Percentiles rank a stretch among this genome's conserved stretches.
These are phyloP conservation scores for Typha latifolia DNA, from an alignment of 176 grass and related monocot genomes.

Conservation along the genomic window DNA sequence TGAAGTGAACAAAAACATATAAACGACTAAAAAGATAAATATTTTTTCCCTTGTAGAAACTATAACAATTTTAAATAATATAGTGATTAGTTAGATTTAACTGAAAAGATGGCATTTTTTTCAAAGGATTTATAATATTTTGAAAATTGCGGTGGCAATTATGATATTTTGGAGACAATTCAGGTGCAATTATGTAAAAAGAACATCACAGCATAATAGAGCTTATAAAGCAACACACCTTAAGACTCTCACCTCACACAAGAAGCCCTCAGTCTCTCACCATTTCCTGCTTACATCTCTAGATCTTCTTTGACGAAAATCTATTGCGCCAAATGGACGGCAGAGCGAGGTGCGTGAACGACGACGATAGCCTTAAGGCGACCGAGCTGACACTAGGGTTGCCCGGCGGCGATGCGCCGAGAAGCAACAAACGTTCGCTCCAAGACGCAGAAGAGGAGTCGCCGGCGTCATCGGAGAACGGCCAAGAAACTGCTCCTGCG, in stretches of 20 bases:
- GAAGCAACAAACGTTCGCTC: slow-evolving; percentile 43
- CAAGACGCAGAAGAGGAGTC: background rate
- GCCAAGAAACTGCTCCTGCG: slow-evolving; percentile 15
- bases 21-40: too few relatives aligned
- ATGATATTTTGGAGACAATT: too few relatives aligned
- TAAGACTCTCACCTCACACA: slow-evolving; percentile 3
- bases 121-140: too few relatives aligned
- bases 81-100: too few relatives aligned
- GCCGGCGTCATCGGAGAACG: slow-evolving; percentile 8
- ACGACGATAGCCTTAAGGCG: slow-evolving; percentile 53
- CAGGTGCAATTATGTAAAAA: too few relatives aligned
- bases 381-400: slow-evolving; percentile 90
- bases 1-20: too few relatives aligned
- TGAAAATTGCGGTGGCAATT: too few relatives aligned
- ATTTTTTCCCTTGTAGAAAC: too few relatives aligned
- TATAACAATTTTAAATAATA: too few relatives aligned
- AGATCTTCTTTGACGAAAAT: background rate
- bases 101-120: too few relatives aligned
- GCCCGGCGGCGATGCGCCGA: slow-evolving; percentile 37
- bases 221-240: background rate
- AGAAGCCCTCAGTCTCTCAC: background rate
- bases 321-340: slow-evolving; percentile 32
- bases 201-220: too few relatives aligned
- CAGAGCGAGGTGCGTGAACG: slow-evolving; percentile 18
- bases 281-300: background rate